Base-by-base conservation (phyloP, 176 grass and related monocot genomes). In the Bonia amplexicaulis region DNA sequence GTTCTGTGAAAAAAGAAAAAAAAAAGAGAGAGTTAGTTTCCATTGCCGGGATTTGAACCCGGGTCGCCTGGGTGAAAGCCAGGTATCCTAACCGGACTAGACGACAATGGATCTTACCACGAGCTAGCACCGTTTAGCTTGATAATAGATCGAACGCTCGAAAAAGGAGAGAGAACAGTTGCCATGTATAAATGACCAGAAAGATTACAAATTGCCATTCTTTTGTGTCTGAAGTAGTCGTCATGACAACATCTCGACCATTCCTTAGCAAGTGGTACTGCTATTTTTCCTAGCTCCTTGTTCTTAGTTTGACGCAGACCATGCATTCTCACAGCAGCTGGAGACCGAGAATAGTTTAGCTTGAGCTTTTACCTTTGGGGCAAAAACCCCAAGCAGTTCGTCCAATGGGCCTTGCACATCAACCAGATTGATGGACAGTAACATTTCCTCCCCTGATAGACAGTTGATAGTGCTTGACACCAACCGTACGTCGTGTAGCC, bases 31-130 rank as follows among this genome's bases (percentile, higher is more conserved):
- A 33, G 31, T 3, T 33, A 33, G 31, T 3, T 0, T 98, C 91
- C 93, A 93, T 95, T 93, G 88, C 96, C 96, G 93, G 88, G 89
- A 95, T 95, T 98, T 95, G 89, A 98, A 95, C 93, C 93, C 93
- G 89, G 91, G 91, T 95, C 91, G 96, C 77, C 91, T 95, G 93
- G 90, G 93, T 95, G 91, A 98, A 98, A 95, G 89, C 93, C 91
- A 95, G 89, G 74, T 94, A 95, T 94, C 96, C 93, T 98, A 95
- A 95, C 88, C 83, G 89, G 91, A 90, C 96, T 95, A 85, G 88
- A 95, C 87, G 91, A 98, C 84, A 92, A 95, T 93, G 91, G 91
- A 93, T 79, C 35, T 37, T 37, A 0, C 3, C 4, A 37, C 0
- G 0, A 5, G 4, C 0, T 37, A 5, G 35, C 35, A 37, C 35